These are phyloP conservation scores for Cytospora leucostoma DNA, from an alignment of 2,329 filamentous ascomycete species.

Conservation along the genomic window DNA sequence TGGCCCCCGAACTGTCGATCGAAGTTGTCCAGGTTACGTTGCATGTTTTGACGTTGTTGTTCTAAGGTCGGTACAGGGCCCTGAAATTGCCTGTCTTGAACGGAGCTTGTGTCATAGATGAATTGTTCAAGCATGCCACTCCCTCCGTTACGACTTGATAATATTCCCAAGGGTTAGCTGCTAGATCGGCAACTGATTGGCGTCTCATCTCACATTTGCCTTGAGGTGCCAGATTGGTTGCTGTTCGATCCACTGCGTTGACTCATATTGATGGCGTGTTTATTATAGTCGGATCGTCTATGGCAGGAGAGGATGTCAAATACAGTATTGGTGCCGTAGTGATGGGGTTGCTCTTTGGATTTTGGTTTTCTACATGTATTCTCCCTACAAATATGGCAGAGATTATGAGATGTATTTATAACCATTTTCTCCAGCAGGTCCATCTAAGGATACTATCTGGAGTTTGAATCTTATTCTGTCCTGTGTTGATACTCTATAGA, in stretches of 20 bases:
- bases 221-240: background rate
- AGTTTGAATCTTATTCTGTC: background rate
- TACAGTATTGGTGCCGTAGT: background rate
- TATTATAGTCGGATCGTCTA: background rate
- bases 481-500: background rate
- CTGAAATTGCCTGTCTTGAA: background rate
- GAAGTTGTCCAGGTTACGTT: background rate
- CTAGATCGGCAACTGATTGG: too few species aligned
- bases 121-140: background rate
- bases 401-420: background rate
- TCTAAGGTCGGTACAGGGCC: background rate
- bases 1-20: background rate
- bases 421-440: too few species aligned
- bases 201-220: background rate
- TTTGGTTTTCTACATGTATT: too few species aligned
- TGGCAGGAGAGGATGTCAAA: background rate
- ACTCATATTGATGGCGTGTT: background rate
- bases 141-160: background rate
- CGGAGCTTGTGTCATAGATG: slow-evolving; percentile 1
- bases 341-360: background rate
- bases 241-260: background rate
- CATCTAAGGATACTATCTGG: too few species aligned
- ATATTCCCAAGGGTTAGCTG: too few species aligned
- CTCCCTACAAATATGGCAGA: background rate
- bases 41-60: background rate